Evolutionary conservation across 106 monocot genomes (phyloP).

Genomic region (Dioscorea alata): DNA sequence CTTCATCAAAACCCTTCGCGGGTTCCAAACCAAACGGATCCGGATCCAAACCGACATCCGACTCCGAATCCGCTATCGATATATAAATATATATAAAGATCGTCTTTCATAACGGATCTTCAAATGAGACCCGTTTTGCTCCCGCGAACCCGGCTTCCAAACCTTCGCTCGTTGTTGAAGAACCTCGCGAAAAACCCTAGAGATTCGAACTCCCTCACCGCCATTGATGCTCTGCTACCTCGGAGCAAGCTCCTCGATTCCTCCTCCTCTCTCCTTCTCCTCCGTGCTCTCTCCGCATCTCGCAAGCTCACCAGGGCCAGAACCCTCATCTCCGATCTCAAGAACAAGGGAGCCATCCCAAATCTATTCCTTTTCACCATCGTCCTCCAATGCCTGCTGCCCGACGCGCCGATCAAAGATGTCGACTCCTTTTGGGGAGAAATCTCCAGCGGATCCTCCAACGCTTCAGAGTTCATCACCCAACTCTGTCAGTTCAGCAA

Average conservation of each 20-base stretch:
- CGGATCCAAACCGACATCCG: too few species aligned
- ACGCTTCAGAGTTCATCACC: conserved; percentile 14
- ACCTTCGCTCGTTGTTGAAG: not conserved
- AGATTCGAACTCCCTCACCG: not conserved
- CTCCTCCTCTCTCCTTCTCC: conserved; percentile 19
- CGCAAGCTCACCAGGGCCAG: conserved; percentile 28
- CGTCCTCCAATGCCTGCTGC: conserved; percentile 31
- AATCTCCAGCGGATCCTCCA: not conserved
- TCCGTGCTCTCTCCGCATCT: conserved; percentile 23
- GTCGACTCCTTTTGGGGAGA: conserved; percentile 21
- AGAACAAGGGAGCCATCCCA: conserved; percentile 3
- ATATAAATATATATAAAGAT: too few species aligned
- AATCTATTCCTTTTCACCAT: conserved; percentile 22
- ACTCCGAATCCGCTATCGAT: too few species aligned
- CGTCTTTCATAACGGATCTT: too few species aligned
- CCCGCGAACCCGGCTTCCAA: not conserved
- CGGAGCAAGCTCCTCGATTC: conserved; percentile 13
- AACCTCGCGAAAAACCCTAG: conserved; percentile 11
- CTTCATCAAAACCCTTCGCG: too few species aligned
- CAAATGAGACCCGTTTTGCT: not conserved
- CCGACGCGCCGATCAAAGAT: conserved; percentile 7
- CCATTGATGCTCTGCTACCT: conserved; percentile 13
- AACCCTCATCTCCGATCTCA: conserved; percentile 12
- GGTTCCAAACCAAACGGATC: too few species aligned
- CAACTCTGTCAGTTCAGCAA: conserved; percentile 2